Percentiles rank a stretch among this genome's conserved stretches.
These are phyloP conservation scores for Rubroboletus pulcherrimus DNA, from an alignment of 768 basidiomycete genomes.

Conservation along the genomic window DNA sequence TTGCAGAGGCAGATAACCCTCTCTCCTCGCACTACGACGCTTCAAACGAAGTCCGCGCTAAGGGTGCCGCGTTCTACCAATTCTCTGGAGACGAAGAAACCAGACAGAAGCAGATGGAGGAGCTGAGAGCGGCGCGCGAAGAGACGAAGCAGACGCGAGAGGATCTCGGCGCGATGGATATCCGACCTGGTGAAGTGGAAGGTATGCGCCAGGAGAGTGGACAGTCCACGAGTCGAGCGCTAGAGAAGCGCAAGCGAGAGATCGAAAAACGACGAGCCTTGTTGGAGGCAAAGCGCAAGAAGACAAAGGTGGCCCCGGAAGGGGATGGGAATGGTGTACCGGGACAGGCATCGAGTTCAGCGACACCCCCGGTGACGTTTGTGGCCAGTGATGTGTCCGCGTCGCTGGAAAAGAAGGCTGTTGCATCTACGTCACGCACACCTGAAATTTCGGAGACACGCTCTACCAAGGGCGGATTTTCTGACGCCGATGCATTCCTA, in stretches of 20 bases:
- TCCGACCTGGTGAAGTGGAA: conserved; percentile 69
- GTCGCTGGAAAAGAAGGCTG: conserved; percentile 39
- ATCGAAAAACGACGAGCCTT: conserved; percentile 59
- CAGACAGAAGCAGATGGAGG: conserved; percentile 78
- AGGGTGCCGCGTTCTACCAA: conserved; percentile 89
- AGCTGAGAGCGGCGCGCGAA: conserved; percentile 58
- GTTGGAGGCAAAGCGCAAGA: conserved; percentile 67
- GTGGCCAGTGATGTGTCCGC: conserved; percentile 47
- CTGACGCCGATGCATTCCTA: conserved; percentile 58
- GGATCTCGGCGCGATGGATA: conserved; percentile 57
- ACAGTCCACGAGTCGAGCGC: conserved; percentile 43
- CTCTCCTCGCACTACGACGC: conserved; percentile 80
- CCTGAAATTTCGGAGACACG: conserved; percentile 29
- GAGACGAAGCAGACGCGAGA: conserved; percentile 67
- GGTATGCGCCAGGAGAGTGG: conserved; percentile 54
- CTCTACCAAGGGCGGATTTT: conserved; percentile 9
- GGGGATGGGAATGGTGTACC: conserved; percentile 3
- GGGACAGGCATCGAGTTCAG: not conserved
- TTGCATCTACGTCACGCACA: conserved; percentile 9
- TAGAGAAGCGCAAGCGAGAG: conserved; percentile 71
- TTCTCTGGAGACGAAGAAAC: conserved; percentile 85
- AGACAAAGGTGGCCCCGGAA: conserved; percentile 31
- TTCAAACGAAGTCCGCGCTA: conserved; percentile 74
- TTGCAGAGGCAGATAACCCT: conserved; percentile 66
- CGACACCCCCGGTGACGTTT: not conserved